A percentile compares a stretch with the other conserved stretches of the same genome.
Evolutionary conservation across 495 filamentous ascomycete genomes (phyloP).

Genomic region (Talaromyces stipitatus): DNA sequence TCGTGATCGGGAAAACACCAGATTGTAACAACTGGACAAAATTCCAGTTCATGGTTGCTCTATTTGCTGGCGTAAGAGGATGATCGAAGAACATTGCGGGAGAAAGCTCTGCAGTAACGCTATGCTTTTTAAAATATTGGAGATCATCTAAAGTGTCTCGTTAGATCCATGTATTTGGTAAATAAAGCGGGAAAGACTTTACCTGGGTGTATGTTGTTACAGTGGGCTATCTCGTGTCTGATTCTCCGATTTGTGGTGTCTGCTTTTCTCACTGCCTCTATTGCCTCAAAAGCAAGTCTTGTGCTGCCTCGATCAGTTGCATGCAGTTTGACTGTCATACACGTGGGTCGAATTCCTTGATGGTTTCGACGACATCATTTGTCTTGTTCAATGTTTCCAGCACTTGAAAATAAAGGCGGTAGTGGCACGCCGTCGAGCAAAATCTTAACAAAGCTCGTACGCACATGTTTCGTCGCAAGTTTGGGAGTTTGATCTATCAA

Average conservation of each 20-base stretch:
- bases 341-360: background rate
- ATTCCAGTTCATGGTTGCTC: constrained; percentile 3
- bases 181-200: background rate
- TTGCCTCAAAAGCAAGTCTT: background rate
- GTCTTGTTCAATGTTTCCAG: background rate
- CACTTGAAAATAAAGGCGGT: constrained; percentile 1
- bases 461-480: constrained; percentile 1
- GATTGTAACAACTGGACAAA: background rate
- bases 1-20: background rate
- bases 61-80: background rate
- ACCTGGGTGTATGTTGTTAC: constrained; percentile 3
- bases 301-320: background rate
- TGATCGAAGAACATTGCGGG: constrained; percentile 4
- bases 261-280: background rate
- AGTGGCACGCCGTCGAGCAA: constrained; percentile 1
- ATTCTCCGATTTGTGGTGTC: background rate
- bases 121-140: background rate
- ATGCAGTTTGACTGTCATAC: constrained; percentile 1
- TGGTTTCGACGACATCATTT: background rate
- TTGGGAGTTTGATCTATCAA: background rate
- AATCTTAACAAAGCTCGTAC: constrained; percentile 3
- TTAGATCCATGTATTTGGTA: background rate
- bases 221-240: constrained; percentile 5
- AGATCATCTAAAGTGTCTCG: constrained; percentile 2
- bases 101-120: constrained; percentile 2